phyloP scores from a whole-genome alignment of 352 stramenopile genomes.

The Globisporangium viniferum region DNA sequence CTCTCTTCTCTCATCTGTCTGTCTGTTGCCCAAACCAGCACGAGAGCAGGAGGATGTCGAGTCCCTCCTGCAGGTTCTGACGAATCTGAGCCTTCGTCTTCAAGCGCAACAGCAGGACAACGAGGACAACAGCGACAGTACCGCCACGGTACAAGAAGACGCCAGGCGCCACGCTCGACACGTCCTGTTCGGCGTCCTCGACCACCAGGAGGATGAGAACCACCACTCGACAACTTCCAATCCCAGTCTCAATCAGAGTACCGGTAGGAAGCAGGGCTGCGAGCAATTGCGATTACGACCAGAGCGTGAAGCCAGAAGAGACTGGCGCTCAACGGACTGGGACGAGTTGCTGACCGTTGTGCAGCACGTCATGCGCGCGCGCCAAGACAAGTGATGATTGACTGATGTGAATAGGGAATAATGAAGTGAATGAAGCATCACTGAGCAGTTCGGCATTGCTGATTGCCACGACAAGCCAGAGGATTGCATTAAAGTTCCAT shows the following conservation, averaged over 20 bases:
- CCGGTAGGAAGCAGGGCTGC: neutral
- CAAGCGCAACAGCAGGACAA: neutral
- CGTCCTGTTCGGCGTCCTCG: neutral
- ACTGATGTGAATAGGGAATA: neutral
- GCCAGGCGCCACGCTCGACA: neutral
- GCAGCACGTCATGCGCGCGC: slow-evolving; percentile 2
- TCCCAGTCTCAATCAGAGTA: neutral
- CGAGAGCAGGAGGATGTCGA: slow-evolving; percentile 2
- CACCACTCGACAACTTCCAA: neutral
- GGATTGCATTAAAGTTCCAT: neutral
- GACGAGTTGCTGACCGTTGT: slow-evolving; percentile 3
- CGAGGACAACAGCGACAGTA: neutral
- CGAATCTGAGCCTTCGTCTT: slow-evolving; percentile 1
- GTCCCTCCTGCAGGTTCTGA: slow-evolving; percentile 11
- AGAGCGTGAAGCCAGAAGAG: neutral
- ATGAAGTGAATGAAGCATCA: neutral
- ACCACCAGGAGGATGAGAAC: neutral
- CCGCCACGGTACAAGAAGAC: neutral
- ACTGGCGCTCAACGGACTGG: slow-evolving; percentile 1
- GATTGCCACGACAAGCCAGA: neutral
- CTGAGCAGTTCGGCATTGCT: neutral
- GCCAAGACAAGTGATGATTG: neutral
- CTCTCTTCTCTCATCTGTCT: neutral
- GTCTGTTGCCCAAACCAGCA: neutral
- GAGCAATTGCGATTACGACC: neutral